A percentile compares a stretch with the other conserved stretches of the same genome.
Evolutionary conservation across 257 asterid species (phyloP).

Genomic region (Mitragyna speciosa): DNA sequence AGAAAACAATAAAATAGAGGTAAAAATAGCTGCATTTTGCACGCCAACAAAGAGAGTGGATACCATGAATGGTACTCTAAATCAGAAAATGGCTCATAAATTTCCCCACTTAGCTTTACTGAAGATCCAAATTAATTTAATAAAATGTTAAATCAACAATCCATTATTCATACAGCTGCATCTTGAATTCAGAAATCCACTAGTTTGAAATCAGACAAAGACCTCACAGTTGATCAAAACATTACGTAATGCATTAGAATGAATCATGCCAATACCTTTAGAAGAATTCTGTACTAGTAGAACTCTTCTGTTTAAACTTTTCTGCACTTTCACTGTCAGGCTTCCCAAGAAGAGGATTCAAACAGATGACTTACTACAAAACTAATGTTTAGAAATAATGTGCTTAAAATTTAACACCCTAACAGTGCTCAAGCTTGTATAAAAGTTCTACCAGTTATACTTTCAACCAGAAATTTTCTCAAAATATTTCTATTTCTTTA

Average conservation of each 20-base stretch:
- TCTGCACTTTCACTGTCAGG: too few species aligned
- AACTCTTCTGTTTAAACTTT: too few species aligned
- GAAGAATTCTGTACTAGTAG: background rate
- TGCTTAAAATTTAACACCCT: too few species aligned
- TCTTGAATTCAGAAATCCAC: background rate
- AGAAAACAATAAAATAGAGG: background rate
- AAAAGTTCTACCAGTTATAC: too few species aligned
- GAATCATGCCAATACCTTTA: background rate
- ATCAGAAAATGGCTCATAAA: background rate
- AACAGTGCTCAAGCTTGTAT: too few species aligned
- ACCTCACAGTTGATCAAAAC: background rate
- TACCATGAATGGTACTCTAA: background rate
- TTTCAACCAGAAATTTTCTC: too few species aligned
- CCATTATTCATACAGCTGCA: background rate
- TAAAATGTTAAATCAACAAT: background rate
- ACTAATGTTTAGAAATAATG: too few species aligned
- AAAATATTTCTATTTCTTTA: too few species aligned
- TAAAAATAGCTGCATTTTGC: background rate
- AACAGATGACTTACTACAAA: too few species aligned
- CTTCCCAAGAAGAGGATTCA: too few species aligned
- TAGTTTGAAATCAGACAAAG: background rate
- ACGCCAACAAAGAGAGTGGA: background rate
- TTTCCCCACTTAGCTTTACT: background rate
- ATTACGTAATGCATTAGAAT: background rate
- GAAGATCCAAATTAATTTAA: background rate